Conservation (phyloP, 2,329 filamentous ascomycete species). For the Purpureocillium lavendulum region DNA sequence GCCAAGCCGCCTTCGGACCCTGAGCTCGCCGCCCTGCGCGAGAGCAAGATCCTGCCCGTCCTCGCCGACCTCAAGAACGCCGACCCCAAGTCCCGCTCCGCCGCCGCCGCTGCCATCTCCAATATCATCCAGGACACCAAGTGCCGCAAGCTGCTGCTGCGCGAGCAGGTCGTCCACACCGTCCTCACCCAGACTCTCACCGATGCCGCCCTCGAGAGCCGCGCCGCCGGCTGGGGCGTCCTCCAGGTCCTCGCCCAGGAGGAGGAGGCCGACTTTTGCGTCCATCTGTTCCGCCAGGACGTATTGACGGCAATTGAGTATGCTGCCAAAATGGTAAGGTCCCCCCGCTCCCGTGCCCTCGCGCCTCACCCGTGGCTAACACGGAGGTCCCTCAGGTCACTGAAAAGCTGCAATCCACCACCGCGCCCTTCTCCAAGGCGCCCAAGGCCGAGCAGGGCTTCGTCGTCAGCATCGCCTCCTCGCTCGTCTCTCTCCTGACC, state of each 20-base stretch:
- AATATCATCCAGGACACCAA: slow-evolving; percentile 54
- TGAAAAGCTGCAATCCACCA: slow-evolving; percentile 31
- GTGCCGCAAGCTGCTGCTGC: slow-evolving; percentile 56
- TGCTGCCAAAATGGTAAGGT: slow-evolving; percentile 41
- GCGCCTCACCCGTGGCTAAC: not conserved
- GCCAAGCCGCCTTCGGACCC: slow-evolving; percentile 55
- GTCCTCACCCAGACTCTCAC: slow-evolving; percentile 57
- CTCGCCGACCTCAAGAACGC: slow-evolving; percentile 51
- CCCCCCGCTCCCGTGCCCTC: slow-evolving; percentile 2
- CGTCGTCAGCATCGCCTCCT: slow-evolving; percentile 44
- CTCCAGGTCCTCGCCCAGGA: slow-evolving; percentile 52
- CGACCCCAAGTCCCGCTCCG: slow-evolving; percentile 49
- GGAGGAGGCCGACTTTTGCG: slow-evolving; percentile 58
- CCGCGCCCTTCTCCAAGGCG: slow-evolving; percentile 35
- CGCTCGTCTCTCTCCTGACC: slow-evolving; percentile 43
- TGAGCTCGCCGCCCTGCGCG: slow-evolving; percentile 53
- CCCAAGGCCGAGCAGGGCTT: slow-evolving; percentile 45
- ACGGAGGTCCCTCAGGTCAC: slow-evolving; percentile 25
- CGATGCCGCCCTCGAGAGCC: slow-evolving; percentile 53
- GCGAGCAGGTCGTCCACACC: slow-evolving; percentile 57
- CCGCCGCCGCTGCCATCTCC: slow-evolving; percentile 50
- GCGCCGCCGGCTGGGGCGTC: slow-evolving; percentile 60
- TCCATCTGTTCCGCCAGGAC: slow-evolving; percentile 56
- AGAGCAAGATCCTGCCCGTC: slow-evolving; percentile 55
- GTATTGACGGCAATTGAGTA: slow-evolving; percentile 52